A percentile compares a stretch with the other conserved stretches of the same genome.
phyloP scores from a whole-genome alignment of 176 grass and related monocot genomes.

The Calamus simplicifolius region DNA sequence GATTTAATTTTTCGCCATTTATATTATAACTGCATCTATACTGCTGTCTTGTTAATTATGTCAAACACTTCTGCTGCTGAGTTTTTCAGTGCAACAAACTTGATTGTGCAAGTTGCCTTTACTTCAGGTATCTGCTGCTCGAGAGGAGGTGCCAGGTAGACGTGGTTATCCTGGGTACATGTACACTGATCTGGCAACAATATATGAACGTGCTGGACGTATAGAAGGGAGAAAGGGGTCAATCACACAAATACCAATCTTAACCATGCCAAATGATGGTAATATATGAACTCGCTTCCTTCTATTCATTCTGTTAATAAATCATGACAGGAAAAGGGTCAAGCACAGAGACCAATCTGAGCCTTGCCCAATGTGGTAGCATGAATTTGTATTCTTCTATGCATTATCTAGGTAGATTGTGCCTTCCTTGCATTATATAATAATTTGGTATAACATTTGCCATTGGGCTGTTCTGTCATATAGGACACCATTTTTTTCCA shows the following conservation, averaged over 20 bases:
- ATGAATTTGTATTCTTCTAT: too few species aligned
- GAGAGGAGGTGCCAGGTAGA: slow-evolving; percentile 91
- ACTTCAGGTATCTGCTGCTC: slow-evolving; percentile 73
- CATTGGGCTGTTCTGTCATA: too few species aligned
- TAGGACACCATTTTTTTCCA: too few species aligned
- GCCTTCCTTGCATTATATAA: too few species aligned
- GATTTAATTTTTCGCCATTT: too few species aligned
- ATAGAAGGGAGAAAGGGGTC: slow-evolving; percentile 92
- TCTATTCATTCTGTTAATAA: too few species aligned
- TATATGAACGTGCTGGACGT: slow-evolving; percentile 89
- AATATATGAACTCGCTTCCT: not conserved
- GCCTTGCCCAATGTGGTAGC: slow-evolving; percentile 92
- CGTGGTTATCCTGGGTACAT: slow-evolving; percentile 98
- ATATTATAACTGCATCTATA: too few species aligned
- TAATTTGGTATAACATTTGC: too few species aligned
- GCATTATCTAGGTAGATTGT: too few species aligned
- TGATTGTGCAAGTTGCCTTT: slow-evolving; percentile 6
- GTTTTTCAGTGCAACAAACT: too few species aligned
- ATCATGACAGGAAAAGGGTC: slow-evolving; percentile 38
- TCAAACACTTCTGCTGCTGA: too few species aligned
- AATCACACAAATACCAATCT: slow-evolving; percentile 88
- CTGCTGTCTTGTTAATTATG: too few species aligned
- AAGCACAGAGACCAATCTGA: slow-evolving; percentile 86
- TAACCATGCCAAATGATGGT: slow-evolving; percentile 98
- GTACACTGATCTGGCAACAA: slow-evolving; percentile 94